A percentile compares a stretch with the other conserved stretches of the same genome.
Evolutionary conservation across 139 green algal genomes (phyloP).

Genomic region (Ettlia oleoabundans): DNA sequence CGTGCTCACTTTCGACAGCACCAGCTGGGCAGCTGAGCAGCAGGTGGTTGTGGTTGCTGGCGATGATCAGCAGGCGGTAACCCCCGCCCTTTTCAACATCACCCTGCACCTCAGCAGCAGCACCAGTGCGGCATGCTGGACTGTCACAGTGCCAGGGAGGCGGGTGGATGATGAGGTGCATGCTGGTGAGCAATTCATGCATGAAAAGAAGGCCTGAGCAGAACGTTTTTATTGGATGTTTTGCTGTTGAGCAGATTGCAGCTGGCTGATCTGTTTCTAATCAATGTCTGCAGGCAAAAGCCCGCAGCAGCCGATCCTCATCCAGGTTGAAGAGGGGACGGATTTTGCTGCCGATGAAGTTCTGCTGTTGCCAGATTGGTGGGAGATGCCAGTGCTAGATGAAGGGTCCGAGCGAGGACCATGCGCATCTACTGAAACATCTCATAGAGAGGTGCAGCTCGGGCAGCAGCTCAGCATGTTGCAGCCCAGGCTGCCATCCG

Average conservation of each 20-base stretch:
- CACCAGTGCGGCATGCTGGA: not conserved
- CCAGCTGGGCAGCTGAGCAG: conserved; percentile 2
- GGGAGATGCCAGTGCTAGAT: too few species aligned
- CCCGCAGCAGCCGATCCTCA: not conserved
- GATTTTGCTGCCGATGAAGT: not conserved
- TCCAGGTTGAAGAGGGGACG: not conserved
- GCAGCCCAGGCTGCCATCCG: too few species aligned
- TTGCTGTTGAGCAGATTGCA: too few species aligned
- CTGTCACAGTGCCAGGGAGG: not conserved
- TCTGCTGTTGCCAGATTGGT: too few species aligned
- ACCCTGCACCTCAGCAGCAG: not conserved
- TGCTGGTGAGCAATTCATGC: too few species aligned
- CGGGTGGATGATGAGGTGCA: not conserved
- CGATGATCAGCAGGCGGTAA: not conserved
- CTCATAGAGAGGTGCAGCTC: not conserved
- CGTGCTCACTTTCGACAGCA: not conserved
- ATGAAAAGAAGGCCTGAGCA: too few species aligned
- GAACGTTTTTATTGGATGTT: too few species aligned
- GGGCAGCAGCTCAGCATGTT: not conserved
- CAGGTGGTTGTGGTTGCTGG: not conserved
- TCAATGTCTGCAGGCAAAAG: not conserved
- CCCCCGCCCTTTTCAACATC: not conserved
- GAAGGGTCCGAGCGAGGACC: too few species aligned
- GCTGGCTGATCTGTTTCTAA: too few species aligned
- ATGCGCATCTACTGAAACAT: too few species aligned